Conservation (phyloP, 1,139 yeast genomes). For the Kurtzmaniella quercitrusa region DNA sequence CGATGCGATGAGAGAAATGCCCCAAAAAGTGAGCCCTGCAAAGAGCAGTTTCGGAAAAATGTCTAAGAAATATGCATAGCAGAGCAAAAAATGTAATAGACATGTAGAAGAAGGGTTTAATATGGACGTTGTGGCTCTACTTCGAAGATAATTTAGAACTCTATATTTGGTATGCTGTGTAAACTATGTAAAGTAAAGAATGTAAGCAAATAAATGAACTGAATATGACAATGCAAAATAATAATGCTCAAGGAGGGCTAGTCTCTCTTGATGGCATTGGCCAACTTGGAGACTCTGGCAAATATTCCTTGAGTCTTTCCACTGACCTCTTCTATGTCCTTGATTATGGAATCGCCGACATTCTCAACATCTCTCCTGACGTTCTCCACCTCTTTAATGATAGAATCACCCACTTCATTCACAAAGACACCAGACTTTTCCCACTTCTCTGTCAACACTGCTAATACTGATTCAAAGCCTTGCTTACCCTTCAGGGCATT, state of each 20-base stretch:
- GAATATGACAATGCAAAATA: slow-evolving; percentile 3
- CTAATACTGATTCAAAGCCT: slow-evolving; percentile 81
- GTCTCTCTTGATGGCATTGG: slow-evolving; percentile 18
- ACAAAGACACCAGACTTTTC: slow-evolving; percentile 42
- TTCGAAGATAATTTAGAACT: no score
- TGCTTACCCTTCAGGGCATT: slow-evolving; percentile 77
- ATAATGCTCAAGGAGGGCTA: slow-evolving; percentile 1
- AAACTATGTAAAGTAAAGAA: neutral
- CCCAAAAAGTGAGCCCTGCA: neutral
- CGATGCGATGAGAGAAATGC: neutral
- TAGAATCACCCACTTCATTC: slow-evolving; percentile 25
- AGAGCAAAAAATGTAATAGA: neutral
- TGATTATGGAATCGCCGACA: slow-evolving; percentile 14
- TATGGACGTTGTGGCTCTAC: no score
- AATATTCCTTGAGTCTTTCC: slow-evolving; percentile 34
- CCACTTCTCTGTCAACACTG: slow-evolving; percentile 50
- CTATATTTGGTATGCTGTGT: neutral
- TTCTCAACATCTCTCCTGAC: slow-evolving; percentile 18
- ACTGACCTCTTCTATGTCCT: slow-evolving; percentile 21
- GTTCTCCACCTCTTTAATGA: slow-evolving; percentile 14
- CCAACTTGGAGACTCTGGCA: slow-evolving; percentile 36
- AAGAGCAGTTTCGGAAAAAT: neutral
- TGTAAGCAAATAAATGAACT: neutral
- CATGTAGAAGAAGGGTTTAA: no score
- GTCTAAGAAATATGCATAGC: neutral